These are phyloP conservation scores for Chytriomyces hyalinus DNA, from an alignment of 192 early-diverging fungal species.

Conservation along the genomic window DNA sequence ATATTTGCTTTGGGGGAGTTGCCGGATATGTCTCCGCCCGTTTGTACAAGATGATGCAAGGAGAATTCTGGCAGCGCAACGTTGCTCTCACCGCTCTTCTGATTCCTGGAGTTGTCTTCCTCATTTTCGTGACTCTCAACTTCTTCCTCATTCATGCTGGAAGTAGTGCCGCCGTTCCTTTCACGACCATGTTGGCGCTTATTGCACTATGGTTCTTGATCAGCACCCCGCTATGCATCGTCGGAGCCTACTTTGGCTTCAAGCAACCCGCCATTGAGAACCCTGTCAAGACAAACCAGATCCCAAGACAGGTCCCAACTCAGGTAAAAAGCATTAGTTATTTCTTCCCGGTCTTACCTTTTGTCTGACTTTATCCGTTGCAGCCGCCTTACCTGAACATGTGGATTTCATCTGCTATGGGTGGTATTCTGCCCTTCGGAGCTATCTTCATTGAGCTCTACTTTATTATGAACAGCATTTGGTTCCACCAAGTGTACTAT, in stretches of 20 bases:
- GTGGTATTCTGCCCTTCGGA: slow-evolving; percentile 73
- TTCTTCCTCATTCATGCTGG: slow-evolving; percentile 82
- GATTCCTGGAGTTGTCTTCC: slow-evolving; percentile 72
- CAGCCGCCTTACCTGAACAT: slow-evolving; percentile 70
- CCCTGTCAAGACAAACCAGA: slow-evolving; percentile 90
- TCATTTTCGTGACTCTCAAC: slow-evolving; percentile 74
- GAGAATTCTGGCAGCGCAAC: slow-evolving; percentile 83
- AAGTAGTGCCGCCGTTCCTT: slow-evolving; percentile 89
- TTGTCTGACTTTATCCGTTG: slow-evolving; percentile 3
- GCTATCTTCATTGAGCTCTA: slow-evolving; percentile 69
- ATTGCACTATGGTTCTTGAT: slow-evolving; percentile 81
- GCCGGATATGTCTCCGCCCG: slow-evolving; percentile 89
- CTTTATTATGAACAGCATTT: slow-evolving; percentile 64
- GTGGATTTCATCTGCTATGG: slow-evolving; percentile 62
- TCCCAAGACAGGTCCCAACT: slow-evolving; percentile 87
- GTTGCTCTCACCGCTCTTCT: slow-evolving; percentile 82
- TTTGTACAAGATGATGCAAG: slow-evolving; percentile 92
- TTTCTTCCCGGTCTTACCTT: not conserved
- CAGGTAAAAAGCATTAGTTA: slow-evolving; percentile 41
- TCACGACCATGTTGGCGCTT: slow-evolving; percentile 82
- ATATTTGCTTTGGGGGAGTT: slow-evolving; percentile 81
- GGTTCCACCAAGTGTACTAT: slow-evolving; percentile 61
- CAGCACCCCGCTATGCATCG: slow-evolving; percentile 76
- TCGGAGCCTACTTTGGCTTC: slow-evolving; percentile 90
- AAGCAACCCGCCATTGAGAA: slow-evolving; percentile 70